phyloP scores from a whole-genome alignment of 306 rosid genomes.

The Styphnolobium japonicum region DNA sequence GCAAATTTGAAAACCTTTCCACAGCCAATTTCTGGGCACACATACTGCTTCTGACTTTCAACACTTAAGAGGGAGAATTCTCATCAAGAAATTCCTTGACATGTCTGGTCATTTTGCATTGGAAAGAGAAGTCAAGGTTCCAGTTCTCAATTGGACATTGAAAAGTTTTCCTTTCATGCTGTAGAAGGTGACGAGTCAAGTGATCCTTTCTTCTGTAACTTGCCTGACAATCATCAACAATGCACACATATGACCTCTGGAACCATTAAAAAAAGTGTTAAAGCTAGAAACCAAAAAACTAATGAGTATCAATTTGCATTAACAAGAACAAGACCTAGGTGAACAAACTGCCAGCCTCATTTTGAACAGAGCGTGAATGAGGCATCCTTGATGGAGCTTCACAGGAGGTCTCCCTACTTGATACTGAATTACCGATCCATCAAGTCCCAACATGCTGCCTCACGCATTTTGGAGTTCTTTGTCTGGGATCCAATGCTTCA shows the following conservation, averaged over 20 bases:
- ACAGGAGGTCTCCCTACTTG: conserved; percentile 99
- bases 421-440: conserved; percentile 85
- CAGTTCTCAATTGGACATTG: conserved; percentile 69
- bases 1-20: conserved; percentile 67
- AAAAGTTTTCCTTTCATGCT: conserved; percentile 63
- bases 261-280: conserved; percentile 9
- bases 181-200: conserved; percentile 74
- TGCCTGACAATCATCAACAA: conserved; percentile 62
- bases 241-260: conserved; percentile 72
- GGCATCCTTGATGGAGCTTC: conserved; percentile 96
- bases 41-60: conserved; percentile 41
- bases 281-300: not conserved
- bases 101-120: conserved; percentile 61
- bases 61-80: conserved; percentile 8
- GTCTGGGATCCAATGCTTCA: conserved; percentile 98
- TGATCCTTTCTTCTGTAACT: conserved; percentile 92
- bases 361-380: conserved; percentile 56
- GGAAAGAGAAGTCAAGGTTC: conserved; percentile 44
- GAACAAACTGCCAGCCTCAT: conserved; percentile 58
- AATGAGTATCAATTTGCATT: not conserved
- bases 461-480: conserved; percentile 94
- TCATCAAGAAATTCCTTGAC: conserved; percentile 51
- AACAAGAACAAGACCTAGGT: conserved; percentile 4
- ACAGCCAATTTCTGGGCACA: conserved; percentile 69
- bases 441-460: conserved; percentile 64